Evolutionary conservation across 2,329 filamentous ascomycete genomes (phyloP).

Genomic region (Botrytis cinerea): DNA sequence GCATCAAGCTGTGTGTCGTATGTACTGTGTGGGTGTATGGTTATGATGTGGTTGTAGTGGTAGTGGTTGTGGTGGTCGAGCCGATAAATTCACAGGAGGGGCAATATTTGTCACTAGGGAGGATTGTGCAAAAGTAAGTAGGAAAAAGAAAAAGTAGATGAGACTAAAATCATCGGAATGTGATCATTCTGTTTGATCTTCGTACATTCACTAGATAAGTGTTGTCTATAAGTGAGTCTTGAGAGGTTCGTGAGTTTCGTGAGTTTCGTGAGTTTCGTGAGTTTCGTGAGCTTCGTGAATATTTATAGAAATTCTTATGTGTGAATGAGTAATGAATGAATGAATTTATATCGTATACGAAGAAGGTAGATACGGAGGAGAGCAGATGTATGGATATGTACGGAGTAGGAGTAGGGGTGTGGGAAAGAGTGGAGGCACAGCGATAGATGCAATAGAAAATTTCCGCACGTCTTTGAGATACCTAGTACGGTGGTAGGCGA

Average conservation of each 20-base stretch:
- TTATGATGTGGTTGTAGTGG: conserved; percentile 1
- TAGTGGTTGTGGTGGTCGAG: conserved; percentile 17
- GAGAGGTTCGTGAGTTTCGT: not conserved
- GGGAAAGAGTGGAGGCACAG: not conserved
- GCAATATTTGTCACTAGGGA: conserved; percentile 5
- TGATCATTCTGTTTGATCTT: not conserved
- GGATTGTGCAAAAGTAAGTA: conserved; percentile 1
- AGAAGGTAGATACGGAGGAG: not conserved
- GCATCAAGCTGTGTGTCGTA: conserved; percentile 33
- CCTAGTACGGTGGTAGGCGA: not conserved
- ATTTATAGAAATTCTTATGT: not conserved
- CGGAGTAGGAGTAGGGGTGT: not conserved
- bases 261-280: not conserved
- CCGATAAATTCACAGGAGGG: conserved; percentile 26
- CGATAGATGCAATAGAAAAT: conserved; percentile 6
- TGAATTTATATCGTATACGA: not conserved
- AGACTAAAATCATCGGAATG: conserved; percentile 1
- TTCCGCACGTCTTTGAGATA: not conserved
- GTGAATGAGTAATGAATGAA: not conserved
- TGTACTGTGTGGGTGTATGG: conserved; percentile 24
- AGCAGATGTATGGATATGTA: not conserved
- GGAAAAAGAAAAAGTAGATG: conserved; percentile 5
- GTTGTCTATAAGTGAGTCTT: not conserved
- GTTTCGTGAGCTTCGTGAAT: not conserved
- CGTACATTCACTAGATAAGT: not conserved